Conservation (phyloP, 148 eudicot species). For the Rhododendron ovatum region DNA sequence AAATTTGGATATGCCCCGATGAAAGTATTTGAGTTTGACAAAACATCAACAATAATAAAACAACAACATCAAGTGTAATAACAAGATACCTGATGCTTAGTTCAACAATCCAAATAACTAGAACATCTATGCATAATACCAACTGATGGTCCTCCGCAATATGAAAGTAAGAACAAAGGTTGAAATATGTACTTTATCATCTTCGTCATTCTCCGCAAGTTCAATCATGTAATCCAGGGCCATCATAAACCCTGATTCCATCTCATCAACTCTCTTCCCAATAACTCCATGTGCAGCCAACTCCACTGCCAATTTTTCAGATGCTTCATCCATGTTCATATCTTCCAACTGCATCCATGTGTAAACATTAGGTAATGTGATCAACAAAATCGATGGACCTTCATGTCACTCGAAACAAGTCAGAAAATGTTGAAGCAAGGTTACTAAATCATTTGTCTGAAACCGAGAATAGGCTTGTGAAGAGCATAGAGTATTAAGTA, state of each 20-base stretch:
- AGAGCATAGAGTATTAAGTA: neutral
- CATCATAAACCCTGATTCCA: constrained; percentile 95
- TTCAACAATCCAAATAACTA: neutral
- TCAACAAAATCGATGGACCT: neutral
- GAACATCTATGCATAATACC: neutral
- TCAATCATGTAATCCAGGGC: constrained; percentile 98
- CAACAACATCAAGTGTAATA: neutral
- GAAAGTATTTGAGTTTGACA: neutral
- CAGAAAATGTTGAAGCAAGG: neutral
- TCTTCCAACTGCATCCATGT: constrained; percentile 64
- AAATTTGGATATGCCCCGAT: neutral
- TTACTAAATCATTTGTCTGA: neutral
- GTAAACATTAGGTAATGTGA: neutral
- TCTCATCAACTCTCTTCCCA: constrained; percentile 96
- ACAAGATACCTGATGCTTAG: neutral
- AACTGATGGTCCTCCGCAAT: neutral
- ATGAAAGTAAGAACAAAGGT: neutral
- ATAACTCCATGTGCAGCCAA: constrained; percentile 98
- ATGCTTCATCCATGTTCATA: constrained; percentile 83
- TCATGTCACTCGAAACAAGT: neutral
- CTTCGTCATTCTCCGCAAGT: constrained; percentile 72
- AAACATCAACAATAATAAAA: neutral
- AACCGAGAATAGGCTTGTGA: neutral
- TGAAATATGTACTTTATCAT: constrained; percentile 52
- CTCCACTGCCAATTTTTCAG: constrained; percentile 81